Base-by-base conservation (phyloP, 2,329 filamentous ascomycete species). In the Calycina marina region DNA sequence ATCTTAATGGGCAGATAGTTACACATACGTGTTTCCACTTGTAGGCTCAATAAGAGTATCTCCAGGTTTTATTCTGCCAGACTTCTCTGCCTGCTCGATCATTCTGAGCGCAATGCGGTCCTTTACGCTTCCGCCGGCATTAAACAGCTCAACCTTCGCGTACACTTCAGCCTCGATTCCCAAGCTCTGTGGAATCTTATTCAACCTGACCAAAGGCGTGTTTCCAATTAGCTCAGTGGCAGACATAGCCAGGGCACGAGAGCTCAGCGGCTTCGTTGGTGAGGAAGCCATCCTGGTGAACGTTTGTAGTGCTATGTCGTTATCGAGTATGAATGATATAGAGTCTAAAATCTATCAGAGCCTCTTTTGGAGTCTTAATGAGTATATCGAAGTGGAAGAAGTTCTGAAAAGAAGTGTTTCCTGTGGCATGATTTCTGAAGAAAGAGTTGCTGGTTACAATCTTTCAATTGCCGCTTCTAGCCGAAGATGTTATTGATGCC, bases 11-110 rank as follows among this genome's bases (percentile, higher is more conserved):
- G 3, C 14, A 10, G 2, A 6, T 9, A 18, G 20, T 8, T 37
- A n/a, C 25, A 54, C 58, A 30, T 49, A 62, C 64, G 90, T 98
- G 57, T 98, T 98, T 34, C 90, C 90, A 52, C 84, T 93, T 29
- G 90, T 98, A 6, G 90, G 90, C 68, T 98, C 90, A 52, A 98
- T 98, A 50, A 98, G 63, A 32, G 85, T 96, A 59, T 96, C 86
- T 35, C 88, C 90, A 16, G 90, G 90, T 68, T 90, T 94, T 60
- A 98, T 94, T 43, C 88, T 76, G 28, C 90, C 90, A 32, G 71
- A 77, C 53, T 72, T 75, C 67, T 98, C 90, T 10, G 90, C 90
- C 56, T 88, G 81, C 60, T 96, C 86, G 40, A 98, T 80, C 90
- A 98, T 98, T 51, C 90, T 81, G 54, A 94, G 62, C 14, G 90